phyloP scores from a whole-genome alignment of 2,329 filamentous ascomycete species.

The Talaromyces funiculosus region DNA sequence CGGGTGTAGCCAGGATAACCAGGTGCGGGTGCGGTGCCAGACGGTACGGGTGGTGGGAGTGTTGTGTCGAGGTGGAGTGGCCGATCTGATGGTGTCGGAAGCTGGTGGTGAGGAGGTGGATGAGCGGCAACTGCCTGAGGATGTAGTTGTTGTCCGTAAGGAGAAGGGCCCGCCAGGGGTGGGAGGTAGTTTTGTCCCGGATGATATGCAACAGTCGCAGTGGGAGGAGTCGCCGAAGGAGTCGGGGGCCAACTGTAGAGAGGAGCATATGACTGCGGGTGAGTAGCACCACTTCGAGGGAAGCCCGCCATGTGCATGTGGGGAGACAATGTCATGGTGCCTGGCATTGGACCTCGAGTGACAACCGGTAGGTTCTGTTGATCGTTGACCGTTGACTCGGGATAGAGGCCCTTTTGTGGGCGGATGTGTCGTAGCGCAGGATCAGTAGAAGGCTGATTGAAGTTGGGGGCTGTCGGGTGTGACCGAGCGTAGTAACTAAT shows the following conservation, averaged over 20 bases:
- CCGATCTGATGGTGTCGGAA: constrained; percentile 31
- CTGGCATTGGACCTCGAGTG: constrained; percentile 65
- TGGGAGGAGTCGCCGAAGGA: constrained; percentile 41
- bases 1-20: constrained; percentile 23
- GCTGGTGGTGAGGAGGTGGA: constrained; percentile 21
- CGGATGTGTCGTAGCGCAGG: constrained; percentile 72
- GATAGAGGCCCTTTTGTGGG: constrained; percentile 91
- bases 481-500: constrained; percentile 95
- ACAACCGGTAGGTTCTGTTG: constrained; percentile 72
- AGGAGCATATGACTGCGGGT: constrained; percentile 36
- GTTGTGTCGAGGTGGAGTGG: constrained; percentile 28
- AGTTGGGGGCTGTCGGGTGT: constrained; percentile 63
- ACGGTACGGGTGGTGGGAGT: constrained; percentile 21
- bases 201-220: constrained; percentile 31
- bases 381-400: constrained; percentile 89
- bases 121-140: constrained; percentile 19
- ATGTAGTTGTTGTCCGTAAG: constrained; percentile 25
- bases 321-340: constrained; percentile 48
- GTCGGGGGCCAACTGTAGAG: constrained; percentile 42
- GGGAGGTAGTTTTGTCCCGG: constrained; percentile 30
- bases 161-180: constrained; percentile 28
- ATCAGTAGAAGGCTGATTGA: constrained; percentile 78
- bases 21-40: constrained; percentile 15
- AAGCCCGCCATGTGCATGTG: constrained; percentile 53
- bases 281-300: constrained; percentile 38